Evolutionary conservation across 331 rosid genomes (phyloP).

Genomic region (Malus hybrid): DNA sequence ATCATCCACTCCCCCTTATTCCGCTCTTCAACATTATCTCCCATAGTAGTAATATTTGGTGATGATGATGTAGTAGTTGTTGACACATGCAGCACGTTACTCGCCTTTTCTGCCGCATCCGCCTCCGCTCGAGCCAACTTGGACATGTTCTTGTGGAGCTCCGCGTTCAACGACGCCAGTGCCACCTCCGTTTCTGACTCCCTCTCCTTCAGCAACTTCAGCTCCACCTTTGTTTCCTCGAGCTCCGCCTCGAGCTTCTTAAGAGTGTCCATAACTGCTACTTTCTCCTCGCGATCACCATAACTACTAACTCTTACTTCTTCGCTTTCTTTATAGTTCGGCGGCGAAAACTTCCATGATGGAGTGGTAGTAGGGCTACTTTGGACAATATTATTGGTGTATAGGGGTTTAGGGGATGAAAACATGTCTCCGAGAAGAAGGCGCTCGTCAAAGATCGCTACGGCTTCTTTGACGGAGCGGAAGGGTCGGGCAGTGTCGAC

Average conservation of each 20-base stretch:
- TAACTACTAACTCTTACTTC: not conserved
- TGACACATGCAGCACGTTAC: not conserved
- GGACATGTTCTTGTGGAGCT: constrained; percentile 90
- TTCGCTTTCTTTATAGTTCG: not conserved
- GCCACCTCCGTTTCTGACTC: constrained; percentile 78
- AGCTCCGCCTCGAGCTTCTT: constrained; percentile 77
- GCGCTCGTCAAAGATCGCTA: constrained; percentile 67
- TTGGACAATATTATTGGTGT: not conserved
- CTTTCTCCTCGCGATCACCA: not conserved
- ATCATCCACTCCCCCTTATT: constrained; percentile 15
- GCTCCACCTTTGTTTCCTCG: constrained; percentile 67
- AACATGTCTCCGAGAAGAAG: constrained; percentile 40
- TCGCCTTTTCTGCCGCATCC: constrained; percentile 30
- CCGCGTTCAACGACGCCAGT: constrained; percentile 67
- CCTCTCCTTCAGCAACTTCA: constrained; percentile 67
- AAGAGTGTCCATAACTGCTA: constrained; percentile 18
- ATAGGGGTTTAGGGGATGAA: constrained; percentile 9
- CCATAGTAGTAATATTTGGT: not conserved
- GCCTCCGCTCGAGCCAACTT: constrained; percentile 74
- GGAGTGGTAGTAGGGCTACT: not conserved
- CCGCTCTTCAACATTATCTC: constrained; percentile 13
- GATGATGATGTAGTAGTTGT: constrained; percentile 20
- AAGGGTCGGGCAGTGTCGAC: constrained; percentile 83
- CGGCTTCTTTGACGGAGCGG: constrained; percentile 89
- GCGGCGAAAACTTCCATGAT: not conserved